A percentile compares a stretch with the other conserved stretches of the same genome.
These are phyloP conservation scores for Volvariella volvacea DNA, from an alignment of 1,284 basidiomycete species.

Conservation along the genomic window DNA sequence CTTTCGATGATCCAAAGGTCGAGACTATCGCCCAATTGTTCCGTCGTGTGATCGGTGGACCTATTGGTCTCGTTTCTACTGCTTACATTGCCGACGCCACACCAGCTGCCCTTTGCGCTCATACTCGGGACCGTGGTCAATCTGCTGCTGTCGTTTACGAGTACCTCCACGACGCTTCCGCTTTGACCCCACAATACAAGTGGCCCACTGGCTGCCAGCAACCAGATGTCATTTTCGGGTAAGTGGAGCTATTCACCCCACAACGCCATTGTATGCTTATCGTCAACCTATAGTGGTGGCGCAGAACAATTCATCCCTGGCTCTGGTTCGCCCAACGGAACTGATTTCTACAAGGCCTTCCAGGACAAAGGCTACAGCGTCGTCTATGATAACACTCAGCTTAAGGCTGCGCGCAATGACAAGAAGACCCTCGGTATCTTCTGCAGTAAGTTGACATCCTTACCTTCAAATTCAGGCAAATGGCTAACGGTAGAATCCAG, in stretches of 20 bases:
- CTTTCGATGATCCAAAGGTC: conserved; percentile 34
- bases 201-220: conserved; percentile 34
- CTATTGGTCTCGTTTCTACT: conserved; percentile 35
- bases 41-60: conserved; percentile 27
- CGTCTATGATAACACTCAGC: conserved; percentile 26
- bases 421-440: conserved; percentile 35
- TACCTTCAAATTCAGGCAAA: not conserved
- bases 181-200: conserved; percentile 23
- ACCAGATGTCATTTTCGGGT: conserved; percentile 37
- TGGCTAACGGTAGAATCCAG: too few species aligned
- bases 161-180: conserved; percentile 24
- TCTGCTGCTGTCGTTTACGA: conserved; percentile 26
- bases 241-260: conserved; percentile 3
- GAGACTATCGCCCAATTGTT: conserved; percentile 38
- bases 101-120: conserved; percentile 32
- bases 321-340: conserved; percentile 25
- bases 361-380: conserved; percentile 31
- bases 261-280: not conserved
- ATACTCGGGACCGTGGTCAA: conserved; percentile 30
- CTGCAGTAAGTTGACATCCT: conserved; percentile 21
- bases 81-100: conserved; percentile 35
- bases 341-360: conserved; percentile 33
- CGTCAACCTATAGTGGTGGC: conserved; percentile 22
- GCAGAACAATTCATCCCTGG: conserved; percentile 36
- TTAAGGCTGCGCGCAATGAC: conserved; percentile 21